Conservation (phyloP, 805 yeast species). For the Suhomyces sp. region DNA sequence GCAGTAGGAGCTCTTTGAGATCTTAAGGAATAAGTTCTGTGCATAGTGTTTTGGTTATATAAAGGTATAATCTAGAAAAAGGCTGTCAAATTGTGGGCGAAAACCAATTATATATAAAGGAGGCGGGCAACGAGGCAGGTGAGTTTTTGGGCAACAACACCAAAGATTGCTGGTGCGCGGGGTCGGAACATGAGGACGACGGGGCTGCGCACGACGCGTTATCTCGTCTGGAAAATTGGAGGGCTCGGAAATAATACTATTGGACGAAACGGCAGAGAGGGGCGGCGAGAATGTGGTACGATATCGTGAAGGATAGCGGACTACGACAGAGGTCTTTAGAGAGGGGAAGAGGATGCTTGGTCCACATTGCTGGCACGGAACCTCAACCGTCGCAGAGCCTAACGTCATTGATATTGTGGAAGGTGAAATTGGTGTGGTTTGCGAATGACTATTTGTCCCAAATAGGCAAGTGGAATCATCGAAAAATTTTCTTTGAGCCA, state of each 20-base stretch:
- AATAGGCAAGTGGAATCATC: slow-evolving; percentile 8
- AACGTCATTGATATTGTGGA: neutral
- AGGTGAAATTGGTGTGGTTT: neutral
- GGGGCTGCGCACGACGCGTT: slow-evolving; percentile 3
- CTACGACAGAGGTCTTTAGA: neutral
- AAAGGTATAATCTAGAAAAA: neutral
- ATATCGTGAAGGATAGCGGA: neutral
- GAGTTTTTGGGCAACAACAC: slow-evolving; percentile 1
- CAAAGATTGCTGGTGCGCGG: slow-evolving; percentile 5
- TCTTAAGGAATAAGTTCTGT: slow-evolving; percentile 82
- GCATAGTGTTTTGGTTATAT: slow-evolving; percentile 45
- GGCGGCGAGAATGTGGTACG: neutral
- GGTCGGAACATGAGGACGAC: neutral
- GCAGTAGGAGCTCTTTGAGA: slow-evolving; percentile 79
- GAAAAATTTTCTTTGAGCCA: neutral
- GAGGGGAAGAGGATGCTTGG: neutral
- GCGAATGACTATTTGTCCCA: slow-evolving; percentile 5
- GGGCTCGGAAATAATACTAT: neutral
- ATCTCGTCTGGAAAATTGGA: neutral
- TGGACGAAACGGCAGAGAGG: neutral
- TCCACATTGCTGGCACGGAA: neutral
- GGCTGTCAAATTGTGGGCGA: slow-evolving; percentile 3
- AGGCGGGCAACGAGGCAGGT: slow-evolving; percentile 1
- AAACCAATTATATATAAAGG: slow-evolving; percentile 3
- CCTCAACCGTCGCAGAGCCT: neutral